phyloP scores from a whole-genome alignment of 768 basidiomycete genomes.

The Scleroderma citrinum region DNA sequence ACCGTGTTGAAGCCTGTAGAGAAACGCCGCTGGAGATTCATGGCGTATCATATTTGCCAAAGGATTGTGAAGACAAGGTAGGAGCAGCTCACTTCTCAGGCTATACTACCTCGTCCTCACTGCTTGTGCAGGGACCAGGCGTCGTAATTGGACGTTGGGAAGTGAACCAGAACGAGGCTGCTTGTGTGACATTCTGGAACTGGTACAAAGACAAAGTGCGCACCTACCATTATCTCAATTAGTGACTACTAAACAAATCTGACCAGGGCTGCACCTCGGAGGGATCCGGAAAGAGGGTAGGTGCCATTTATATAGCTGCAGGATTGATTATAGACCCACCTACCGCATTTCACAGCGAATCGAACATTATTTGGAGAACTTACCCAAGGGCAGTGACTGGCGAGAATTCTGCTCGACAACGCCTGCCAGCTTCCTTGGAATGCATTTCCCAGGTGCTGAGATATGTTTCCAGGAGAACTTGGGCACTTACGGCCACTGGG shows the following conservation, averaged over 20 bases:
- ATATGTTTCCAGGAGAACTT: conserved; percentile 18
- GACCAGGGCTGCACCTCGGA: conserved; percentile 20
- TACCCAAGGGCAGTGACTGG: conserved; percentile 25
- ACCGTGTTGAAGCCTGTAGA: conserved; percentile 19
- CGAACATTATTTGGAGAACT: conserved; percentile 25
- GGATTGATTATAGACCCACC: too few relatives aligned
- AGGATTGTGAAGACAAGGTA: conserved; percentile 18
- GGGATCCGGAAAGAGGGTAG: conserved; percentile 22
- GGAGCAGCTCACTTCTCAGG: conserved; percentile 1
- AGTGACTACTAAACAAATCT: background rate
- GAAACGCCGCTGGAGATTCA: conserved; percentile 20
- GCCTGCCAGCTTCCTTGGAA: conserved; percentile 18
- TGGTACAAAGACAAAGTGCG: conserved; percentile 27
- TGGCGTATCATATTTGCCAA: conserved; percentile 11
- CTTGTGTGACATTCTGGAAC: conserved; percentile 20
- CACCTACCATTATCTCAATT: background rate
- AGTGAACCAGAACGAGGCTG: conserved; percentile 20
- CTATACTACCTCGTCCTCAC: background rate
- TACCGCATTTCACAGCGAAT: conserved; percentile 14
- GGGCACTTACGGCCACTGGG: conserved; percentile 21
- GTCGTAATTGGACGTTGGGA: conserved; percentile 22
- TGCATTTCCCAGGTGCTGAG: conserved; percentile 20
- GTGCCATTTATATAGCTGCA: background rate
- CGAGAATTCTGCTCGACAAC: conserved; percentile 29
- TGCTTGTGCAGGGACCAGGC: conserved; percentile 8